Evolutionary conservation across 192 early-diverging fungal genomes (phyloP), one percentile per base, ranked within the genome.

Genomic region (Mycoemilia scoparia): DNA sequence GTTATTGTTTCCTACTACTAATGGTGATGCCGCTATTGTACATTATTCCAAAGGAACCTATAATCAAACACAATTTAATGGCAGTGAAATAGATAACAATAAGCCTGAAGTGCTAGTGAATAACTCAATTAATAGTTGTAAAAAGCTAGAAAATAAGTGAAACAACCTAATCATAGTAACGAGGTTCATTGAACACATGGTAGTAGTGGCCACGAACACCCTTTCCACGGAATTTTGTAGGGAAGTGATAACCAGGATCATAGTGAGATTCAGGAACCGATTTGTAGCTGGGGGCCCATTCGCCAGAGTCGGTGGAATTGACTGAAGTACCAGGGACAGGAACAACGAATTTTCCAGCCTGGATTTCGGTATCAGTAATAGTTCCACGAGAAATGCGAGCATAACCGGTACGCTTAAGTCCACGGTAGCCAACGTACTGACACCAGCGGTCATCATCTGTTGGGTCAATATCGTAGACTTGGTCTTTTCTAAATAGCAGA

Each of bases 361-460:
- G 81, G 34, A 84, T 79, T 67, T 84, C 81, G 5, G 81, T 84
- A 36, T 84, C 81, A 3, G 81, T 81, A 42, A 84, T 79, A 10
- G 68, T 70, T 24, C 81, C 81, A 33, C 79, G 81, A 17, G 73
- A 73, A 15, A 84, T 44, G 27, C 81, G 74, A 5, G 81, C 81
- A 41, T 81, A 84, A 8, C 66, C 78, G 8, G 65, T 53, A 38
- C 78, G 65, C 52, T 74, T 68, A 30, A 84, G 42, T 6, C 79
- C 78, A 44, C 81, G 73, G 60, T 70, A 84, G 24, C 69, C 78
- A 14, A 84, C 64, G 57, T 84, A 84, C 55, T 84, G 60, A 57
- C 81, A 84, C 81, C 81, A 84, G 33, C 81, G 71, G 58, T 79
- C 78, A 38, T 56, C 62, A 42, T 84, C 81, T 0, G 73, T 64